Evolutionary conservation across 1,284 basidiomycete genomes (phyloP).

Genomic region (Leccinum huronense): DNA sequence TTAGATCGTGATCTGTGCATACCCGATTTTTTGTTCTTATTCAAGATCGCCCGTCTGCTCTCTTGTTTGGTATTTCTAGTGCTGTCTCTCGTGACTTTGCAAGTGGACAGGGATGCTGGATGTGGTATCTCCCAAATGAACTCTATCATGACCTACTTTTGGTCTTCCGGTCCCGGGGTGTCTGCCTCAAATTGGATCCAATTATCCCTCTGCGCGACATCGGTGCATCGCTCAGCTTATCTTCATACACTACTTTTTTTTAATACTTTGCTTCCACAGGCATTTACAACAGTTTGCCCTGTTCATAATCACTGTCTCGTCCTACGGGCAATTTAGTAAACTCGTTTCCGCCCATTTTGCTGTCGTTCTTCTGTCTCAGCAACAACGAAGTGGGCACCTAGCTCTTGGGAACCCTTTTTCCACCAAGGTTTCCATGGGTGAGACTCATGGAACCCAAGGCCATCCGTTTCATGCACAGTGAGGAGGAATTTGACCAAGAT

Average conservation of each 20-base stretch:
- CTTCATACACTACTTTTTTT: background rate
- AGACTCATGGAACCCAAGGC: too few relatives aligned
- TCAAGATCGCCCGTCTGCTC: slow-evolving; percentile 4
- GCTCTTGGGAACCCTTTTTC: too few relatives aligned
- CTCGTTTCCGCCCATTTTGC: slow-evolving; percentile 4
- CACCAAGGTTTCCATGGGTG: too few relatives aligned
- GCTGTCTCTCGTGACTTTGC: slow-evolving; percentile 2
- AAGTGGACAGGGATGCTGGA: background rate
- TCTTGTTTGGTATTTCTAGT: slow-evolving; percentile 3
- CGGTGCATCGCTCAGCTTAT: background rate
- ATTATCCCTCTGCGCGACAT: slow-evolving; percentile 3
- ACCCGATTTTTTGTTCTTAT: background rate
- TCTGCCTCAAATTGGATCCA: background rate
- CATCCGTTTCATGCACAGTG: too few relatives aligned
- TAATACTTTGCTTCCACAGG: background rate
- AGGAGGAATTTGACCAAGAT: too few relatives aligned
- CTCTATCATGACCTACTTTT: background rate
- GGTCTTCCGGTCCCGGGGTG: background rate
- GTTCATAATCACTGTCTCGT: background rate
- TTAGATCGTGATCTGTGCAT: too few relatives aligned
- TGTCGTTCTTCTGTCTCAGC: background rate
- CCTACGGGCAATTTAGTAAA: background rate
- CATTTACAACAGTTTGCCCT: background rate
- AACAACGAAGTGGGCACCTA: too few relatives aligned
- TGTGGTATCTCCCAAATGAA: background rate